Evolutionary conservation across 1,284 basidiomycete genomes (phyloP).

Genomic region (Cutaneotrichosporon cavernicola): DNA sequence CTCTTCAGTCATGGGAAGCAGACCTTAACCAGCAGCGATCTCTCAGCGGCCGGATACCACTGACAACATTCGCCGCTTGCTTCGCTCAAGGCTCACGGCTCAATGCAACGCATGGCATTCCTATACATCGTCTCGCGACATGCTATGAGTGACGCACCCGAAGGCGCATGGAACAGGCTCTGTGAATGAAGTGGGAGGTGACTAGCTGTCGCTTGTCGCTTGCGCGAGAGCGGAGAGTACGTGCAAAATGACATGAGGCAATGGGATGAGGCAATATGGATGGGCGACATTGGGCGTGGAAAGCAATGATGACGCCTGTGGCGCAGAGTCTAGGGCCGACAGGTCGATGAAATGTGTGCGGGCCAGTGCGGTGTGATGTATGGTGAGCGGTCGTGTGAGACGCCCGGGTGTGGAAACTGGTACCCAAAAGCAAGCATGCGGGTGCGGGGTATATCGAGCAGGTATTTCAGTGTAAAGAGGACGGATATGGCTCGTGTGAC

Average conservation of each 20-base stretch:
- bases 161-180: conserved; percentile 12
- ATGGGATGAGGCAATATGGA: conserved; percentile 11
- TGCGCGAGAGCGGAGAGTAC: neutral
- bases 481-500: neutral
- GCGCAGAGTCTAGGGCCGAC: neutral
- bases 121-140: conserved; percentile 23
- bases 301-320: neutral
- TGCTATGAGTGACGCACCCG: conserved; percentile 22
- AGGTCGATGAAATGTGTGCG: conserved; percentile 5
- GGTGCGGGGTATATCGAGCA: conserved; percentile 6
- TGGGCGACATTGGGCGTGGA: conserved; percentile 9
- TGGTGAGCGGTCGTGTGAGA: neutral
- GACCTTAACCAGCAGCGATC: no score
- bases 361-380: conserved; percentile 2
- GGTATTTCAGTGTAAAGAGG: neutral
- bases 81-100: neutral
- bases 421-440: conserved; percentile 7
- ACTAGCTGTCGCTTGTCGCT: conserved; percentile 4
- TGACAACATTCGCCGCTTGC: neutral
- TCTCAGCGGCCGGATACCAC: neutral
- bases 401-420: conserved; percentile 1
- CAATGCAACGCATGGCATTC: neutral
- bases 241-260: conserved; percentile 10
- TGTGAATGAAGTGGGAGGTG: conserved; percentile 10
- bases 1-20: no score